Evolutionary conservation across 176 grass and related monocot genomes (phyloP).

Genomic region (Musa acuminata): DNA sequence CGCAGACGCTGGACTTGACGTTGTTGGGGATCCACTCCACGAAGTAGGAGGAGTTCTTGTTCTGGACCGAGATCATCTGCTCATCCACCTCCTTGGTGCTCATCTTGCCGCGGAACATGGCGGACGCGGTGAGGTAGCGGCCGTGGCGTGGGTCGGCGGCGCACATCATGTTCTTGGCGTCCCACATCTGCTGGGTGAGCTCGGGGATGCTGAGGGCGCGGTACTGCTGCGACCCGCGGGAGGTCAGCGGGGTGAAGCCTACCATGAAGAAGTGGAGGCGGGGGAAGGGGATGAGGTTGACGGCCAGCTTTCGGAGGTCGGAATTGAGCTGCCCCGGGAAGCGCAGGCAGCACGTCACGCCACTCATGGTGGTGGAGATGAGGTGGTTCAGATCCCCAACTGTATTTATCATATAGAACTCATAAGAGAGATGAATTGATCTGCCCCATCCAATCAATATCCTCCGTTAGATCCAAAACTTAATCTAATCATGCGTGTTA

Average conservation of each 20-base stretch:
- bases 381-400: conserved; percentile 56
- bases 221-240: conserved; percentile 70
- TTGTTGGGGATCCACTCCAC: conserved; percentile 34
- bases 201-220: conserved; percentile 68
- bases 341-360: conserved; percentile 76
- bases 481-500: too few species aligned
- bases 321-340: conserved; percentile 93
- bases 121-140: conserved; percentile 34
- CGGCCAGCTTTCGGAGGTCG: conserved; percentile 65
- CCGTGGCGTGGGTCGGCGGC: conserved; percentile 79
- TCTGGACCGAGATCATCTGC: conserved; percentile 31
- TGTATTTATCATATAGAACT: background rate
- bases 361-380: conserved; percentile 81
- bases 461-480: too few species aligned
- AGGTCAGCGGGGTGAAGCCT: conserved; percentile 62
- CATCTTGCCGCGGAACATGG: conserved; percentile 31
- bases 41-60: conserved; percentile 35
- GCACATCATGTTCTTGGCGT: conserved; percentile 98
- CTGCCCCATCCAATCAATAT: too few species aligned
- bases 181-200: conserved; percentile 95
- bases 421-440: too few species aligned
- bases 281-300: conserved; percentile 80
- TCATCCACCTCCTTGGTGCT: conserved; percentile 29
- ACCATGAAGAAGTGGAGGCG: conserved; percentile 89
- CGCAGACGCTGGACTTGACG: conserved; percentile 32